Conservation (phyloP, 345 rosid species). For the Toxicodendron radicans region DNA sequence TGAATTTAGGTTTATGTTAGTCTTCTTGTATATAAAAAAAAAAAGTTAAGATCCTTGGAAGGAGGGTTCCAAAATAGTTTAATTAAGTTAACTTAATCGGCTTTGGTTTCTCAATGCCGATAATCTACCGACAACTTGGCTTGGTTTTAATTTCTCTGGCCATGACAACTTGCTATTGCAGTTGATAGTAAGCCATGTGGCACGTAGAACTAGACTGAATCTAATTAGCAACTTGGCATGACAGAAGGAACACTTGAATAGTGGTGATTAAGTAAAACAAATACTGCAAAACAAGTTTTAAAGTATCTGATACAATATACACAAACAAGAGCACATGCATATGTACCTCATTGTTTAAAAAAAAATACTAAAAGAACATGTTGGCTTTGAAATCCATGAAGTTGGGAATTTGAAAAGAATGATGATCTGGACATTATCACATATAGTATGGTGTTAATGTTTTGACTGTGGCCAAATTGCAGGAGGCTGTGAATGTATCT, state of each 20-base stretch:
- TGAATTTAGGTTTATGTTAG: background rate
- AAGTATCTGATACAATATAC: background rate
- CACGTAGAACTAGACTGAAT: background rate
- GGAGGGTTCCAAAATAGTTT: background rate
- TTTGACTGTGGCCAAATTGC: conserved; percentile 11
- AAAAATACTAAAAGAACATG: too few relatives aligned
- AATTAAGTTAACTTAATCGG: too few relatives aligned
- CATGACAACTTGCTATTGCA: conserved; percentile 1
- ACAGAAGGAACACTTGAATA: background rate
- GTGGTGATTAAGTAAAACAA: background rate
- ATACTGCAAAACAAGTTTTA: background rate
- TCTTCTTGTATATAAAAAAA: background rate
- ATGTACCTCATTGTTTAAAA: too few relatives aligned
- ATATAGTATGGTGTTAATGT: too few relatives aligned
- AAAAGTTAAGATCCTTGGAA: background rate
- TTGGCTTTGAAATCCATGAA: background rate
- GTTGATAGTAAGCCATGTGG: background rate
- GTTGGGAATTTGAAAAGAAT: background rate
- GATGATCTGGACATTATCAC: background rate
- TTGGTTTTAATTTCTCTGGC: background rate
- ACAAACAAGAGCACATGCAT: background rate
- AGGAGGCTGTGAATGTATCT: conserved; percentile 85
- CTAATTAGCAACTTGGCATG: background rate
- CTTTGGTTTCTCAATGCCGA: background rate
- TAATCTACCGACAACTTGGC: background rate